A percentile compares a stretch with the other conserved stretches of the same genome.
These are phyloP conservation scores for Prunella vulgaris DNA, from an alignment of 257 asterid genomes.

Conservation along the genomic window DNA sequence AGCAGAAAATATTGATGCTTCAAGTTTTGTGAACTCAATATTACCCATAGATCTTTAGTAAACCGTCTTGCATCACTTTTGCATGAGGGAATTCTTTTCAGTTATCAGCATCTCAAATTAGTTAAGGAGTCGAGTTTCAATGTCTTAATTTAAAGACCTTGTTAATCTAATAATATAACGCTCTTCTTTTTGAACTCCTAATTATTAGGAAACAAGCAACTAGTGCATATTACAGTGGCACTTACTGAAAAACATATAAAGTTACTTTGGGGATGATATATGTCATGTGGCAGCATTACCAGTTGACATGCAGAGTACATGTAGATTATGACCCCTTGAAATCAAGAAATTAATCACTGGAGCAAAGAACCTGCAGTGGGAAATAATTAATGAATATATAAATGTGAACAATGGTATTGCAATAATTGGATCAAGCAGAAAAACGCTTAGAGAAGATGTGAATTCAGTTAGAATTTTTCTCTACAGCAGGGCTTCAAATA, in stretches of 20 bases:
- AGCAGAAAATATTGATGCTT: neutral
- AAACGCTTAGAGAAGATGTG: neutral
- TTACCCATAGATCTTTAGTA: too few species aligned
- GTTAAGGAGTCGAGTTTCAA: neutral
- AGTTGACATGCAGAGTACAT: constrained; percentile 72
- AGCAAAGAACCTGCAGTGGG: constrained; percentile 74
- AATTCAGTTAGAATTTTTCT: neutral
- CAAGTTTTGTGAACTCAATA: neutral
- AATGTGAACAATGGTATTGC: neutral
- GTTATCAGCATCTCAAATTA: neutral
- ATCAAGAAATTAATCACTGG: constrained; percentile 67
- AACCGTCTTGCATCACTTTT: constrained; percentile 6
- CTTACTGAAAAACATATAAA: neutral
- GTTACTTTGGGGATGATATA: neutral
- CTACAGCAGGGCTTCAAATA: neutral
- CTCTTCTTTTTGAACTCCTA: neutral
- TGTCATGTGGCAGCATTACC: constrained; percentile 43
- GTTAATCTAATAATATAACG: neutral
- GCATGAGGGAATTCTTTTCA: neutral
- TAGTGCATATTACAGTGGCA: neutral
- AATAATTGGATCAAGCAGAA: constrained; percentile 9
- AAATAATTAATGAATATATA: neutral
- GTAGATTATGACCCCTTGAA: constrained; percentile 60
- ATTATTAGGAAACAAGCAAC: neutral
- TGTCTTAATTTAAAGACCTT: neutral